Base-by-base conservation (phyloP, 2,329 filamentous ascomycete genomes). In the Cordyceps tenuipes region DNA sequence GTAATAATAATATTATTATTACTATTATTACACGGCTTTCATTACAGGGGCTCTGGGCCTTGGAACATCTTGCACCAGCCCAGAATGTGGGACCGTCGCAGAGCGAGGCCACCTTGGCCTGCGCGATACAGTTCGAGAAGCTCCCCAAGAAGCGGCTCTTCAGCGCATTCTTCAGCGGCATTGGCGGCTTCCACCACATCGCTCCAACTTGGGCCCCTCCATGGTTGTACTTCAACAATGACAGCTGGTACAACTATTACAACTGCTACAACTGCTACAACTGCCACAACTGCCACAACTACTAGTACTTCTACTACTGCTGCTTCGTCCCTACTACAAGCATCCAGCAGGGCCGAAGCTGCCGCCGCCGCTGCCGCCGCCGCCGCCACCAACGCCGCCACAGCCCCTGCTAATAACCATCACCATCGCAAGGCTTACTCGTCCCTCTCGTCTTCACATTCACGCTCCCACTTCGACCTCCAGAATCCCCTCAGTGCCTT, bases 401-500 rank as follows among this genome's bases (percentile, higher is more conserved):
- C 23, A 23, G 23, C 4, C 23, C 2, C 23, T 23, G 23, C 23
- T 23, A 23, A 23, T 43, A 43, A 43, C n/a, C 1, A 43, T n/a
- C n/a, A 43, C 39, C 17, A 43, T 15, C 39, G 21, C 49, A 49
- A 60, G 46, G 43, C 59, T 51, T 50, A 46, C 44, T 46, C n/a
- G 17, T 57, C 31, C 23, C 51, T 10, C n/a, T 31, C 47, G 53
- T 41, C 47, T 7, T 50, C 48, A 58, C 49, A 31, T 58, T 48
- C 61, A 46, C 13, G 31, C 31, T 55, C 48, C 12, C 49, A 39
- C 39, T 39, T 21, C 29, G 10, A 49, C 60, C 31, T 57, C 29
- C 67, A 68, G 50, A 66, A 65, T 57, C 65, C 68, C 47, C 65
- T 71, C 51, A 66, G 69, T 65, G 67, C 66, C 26, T 67, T 73